These are phyloP conservation scores for Sporobolus alterniflorus DNA, from an alignment of 202 grass and related monocot species.

Conservation along the genomic window DNA sequence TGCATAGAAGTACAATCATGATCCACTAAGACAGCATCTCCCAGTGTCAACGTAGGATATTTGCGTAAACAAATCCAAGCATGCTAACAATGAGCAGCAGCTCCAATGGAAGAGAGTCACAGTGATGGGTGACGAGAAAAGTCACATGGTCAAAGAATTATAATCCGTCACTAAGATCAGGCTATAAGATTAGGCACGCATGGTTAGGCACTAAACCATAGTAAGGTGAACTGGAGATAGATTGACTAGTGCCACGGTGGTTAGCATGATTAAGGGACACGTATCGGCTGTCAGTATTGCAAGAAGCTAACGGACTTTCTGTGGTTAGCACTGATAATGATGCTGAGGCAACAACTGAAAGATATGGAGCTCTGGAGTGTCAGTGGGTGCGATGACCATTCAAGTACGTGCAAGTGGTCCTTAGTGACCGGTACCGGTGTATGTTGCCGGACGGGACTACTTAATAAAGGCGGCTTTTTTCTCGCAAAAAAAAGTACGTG, in stretches of 20 bases:
- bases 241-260: neutral
- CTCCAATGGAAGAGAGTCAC: slow-evolving; percentile 29
- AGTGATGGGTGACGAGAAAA: slow-evolving; percentile 1
- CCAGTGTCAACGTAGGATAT: slow-evolving; percentile 38
- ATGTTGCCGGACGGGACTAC: too few species aligned
- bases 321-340: neutral
- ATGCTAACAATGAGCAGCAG: slow-evolving; percentile 2
- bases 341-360: slow-evolving; percentile 15
- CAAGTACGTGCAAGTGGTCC: neutral
- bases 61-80: slow-evolving; percentile 23
- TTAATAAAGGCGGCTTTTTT: too few species aligned
- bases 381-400: neutral
- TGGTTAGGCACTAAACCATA: slow-evolving; percentile 15
- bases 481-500: too few species aligned
- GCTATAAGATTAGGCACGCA: neutral
- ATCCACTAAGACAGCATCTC: slow-evolving; percentile 21
- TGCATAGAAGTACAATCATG: slow-evolving; percentile 14
- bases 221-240: neutral
- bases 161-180: neutral
- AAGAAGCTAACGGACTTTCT: slow-evolving; percentile 19
- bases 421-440: too few species aligned
- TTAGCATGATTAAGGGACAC: slow-evolving; percentile 26
- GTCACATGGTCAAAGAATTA: slow-evolving; percentile 11
- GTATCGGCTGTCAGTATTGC: slow-evolving; percentile 35
- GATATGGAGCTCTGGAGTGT: neutral